Evolutionary conservation across 495 filamentous ascomycete genomes (phyloP).

Genomic region (Neurospora tetraspora): DNA sequence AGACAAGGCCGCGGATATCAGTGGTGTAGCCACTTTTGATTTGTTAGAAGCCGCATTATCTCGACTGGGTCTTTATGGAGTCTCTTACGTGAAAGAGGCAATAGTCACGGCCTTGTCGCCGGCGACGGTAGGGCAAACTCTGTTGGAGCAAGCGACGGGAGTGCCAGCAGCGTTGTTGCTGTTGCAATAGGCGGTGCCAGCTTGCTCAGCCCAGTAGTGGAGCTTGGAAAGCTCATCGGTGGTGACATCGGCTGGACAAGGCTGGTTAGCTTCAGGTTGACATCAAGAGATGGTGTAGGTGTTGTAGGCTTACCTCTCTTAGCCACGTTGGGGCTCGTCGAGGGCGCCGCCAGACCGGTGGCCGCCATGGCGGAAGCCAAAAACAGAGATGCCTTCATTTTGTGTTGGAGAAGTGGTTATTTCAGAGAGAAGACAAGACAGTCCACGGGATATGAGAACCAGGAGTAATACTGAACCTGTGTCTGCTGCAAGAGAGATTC

Average conservation of each 20-base stretch:
- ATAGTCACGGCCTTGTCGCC: conserved; percentile 42
- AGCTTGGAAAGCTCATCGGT: conserved; percentile 38
- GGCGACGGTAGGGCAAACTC: conserved; percentile 49
- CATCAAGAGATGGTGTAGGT: neutral
- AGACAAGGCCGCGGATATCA: conserved; percentile 62
- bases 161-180: conserved; percentile 38
- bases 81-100: conserved; percentile 52
- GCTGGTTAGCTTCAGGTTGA: neutral
- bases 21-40: conserved; percentile 38
- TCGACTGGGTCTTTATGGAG: neutral
- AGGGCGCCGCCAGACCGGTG: conserved; percentile 9
- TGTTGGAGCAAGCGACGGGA: conserved; percentile 46
- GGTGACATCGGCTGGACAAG: conserved; percentile 12
- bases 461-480: neutral
- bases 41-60: neutral
- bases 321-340: neutral
- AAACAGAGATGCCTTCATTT: conserved; percentile 12
- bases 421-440: neutral
- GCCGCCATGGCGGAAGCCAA: conserved; percentile 7
- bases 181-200: conserved; percentile 61
- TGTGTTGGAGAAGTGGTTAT: neutral
- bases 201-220: conserved; percentile 57
- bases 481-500: neutral
- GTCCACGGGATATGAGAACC: neutral
- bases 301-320: neutral